Conservation (phyloP, 192 early-diverging fungal species). For the Backusella liffmaniae region DNA sequence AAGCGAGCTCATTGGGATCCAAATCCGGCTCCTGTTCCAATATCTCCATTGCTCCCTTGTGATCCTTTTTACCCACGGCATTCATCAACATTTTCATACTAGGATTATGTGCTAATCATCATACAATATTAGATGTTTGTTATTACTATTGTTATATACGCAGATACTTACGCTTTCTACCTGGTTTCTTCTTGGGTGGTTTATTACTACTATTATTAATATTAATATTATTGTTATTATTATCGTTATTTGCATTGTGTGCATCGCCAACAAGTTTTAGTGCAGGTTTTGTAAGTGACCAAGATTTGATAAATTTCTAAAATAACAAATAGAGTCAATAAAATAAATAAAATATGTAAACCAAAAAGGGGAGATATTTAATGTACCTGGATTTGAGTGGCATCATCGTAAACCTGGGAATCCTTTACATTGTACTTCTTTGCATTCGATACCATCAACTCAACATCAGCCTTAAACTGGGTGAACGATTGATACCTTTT, state of each 20-base stretch:
- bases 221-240: no score
- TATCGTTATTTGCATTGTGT: not conserved
- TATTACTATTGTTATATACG: not conserved
- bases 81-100: constrained; percentile 9
- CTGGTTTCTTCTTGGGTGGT: not conserved
- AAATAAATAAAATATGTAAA: not conserved
- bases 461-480: constrained; percentile 43
- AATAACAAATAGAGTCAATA: not conserved
- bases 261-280: constrained; percentile 15
- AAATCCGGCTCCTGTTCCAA: constrained; percentile 11
- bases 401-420: constrained; percentile 48
- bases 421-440: constrained; percentile 52
- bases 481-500: constrained; percentile 27
- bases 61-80: constrained; percentile 16
- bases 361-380: not conserved
- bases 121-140: no score
- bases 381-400: constrained; percentile 42
- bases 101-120: not conserved
- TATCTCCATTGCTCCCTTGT: constrained; percentile 11
- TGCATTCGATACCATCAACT: constrained; percentile 48
- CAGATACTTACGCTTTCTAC: not conserved
- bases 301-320: constrained; percentile 34
- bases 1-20: constrained; percentile 29
- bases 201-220: not conserved
- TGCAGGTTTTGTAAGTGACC: constrained; percentile 13